Conservation (phyloP, 768 basidiomycete species). For the Cyclocybe aegerita region DNA sequence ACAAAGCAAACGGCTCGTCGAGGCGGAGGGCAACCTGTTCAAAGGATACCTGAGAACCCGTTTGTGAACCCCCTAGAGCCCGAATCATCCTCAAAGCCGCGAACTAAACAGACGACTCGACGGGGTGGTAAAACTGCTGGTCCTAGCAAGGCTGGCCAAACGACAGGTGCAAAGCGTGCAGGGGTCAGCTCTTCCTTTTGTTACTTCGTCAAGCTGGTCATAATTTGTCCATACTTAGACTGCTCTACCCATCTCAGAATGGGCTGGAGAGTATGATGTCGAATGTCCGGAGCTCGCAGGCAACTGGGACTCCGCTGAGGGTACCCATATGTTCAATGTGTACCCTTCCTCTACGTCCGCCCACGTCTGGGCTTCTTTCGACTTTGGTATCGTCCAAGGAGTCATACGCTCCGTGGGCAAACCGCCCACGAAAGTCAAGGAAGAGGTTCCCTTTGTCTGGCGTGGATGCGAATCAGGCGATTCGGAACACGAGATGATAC, state of each 20-base stretch:
- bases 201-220: too few relatives aligned
- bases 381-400: constrained; percentile 24
- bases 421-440: constrained; percentile 12
- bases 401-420: constrained; percentile 17
- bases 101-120: neutral
- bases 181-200: too few relatives aligned
- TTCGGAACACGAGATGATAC: constrained; percentile 14
- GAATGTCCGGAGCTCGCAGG: constrained; percentile 19
- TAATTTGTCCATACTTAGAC: too few relatives aligned
- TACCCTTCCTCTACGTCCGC: constrained; percentile 20
- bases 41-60: too few relatives aligned
- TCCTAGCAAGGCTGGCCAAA: too few relatives aligned
- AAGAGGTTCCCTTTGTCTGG: constrained; percentile 16
- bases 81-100: neutral
- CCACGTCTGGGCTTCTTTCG: constrained; percentile 25
- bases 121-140: too few relatives aligned
- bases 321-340: constrained; percentile 16
- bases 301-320: constrained; percentile 7
- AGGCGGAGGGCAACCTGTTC: too few relatives aligned
- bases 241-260: neutral
- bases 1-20: too few relatives aligned
- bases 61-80: too few relatives aligned
- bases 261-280: constrained; percentile 12
- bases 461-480: constrained; percentile 19
- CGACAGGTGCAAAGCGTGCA: too few relatives aligned